Percentiles rank a stretch among this genome's conserved stretches.
Evolutionary conservation across 768 basidiomycete genomes (phyloP).

Genomic region (Collybiopsis luxurians): DNA sequence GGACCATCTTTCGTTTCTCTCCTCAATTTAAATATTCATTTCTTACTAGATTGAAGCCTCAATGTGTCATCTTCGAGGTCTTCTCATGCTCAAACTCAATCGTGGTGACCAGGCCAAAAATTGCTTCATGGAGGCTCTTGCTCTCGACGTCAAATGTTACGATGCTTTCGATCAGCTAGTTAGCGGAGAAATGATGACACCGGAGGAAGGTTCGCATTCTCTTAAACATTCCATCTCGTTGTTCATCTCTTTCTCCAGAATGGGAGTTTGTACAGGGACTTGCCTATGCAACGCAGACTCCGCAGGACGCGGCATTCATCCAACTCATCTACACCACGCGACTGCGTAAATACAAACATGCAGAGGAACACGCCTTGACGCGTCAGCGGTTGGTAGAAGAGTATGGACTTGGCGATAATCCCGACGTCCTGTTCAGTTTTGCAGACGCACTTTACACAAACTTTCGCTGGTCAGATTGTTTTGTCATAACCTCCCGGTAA

Average conservation of each 20-base stretch:
- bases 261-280: constrained; percentile 94
- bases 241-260: constrained; percentile 47
- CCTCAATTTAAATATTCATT: constrained; percentile 1
- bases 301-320: constrained; percentile 89
- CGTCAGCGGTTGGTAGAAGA: constrained; percentile 79
- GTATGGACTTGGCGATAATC: constrained; percentile 84
- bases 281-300: constrained; percentile 77
- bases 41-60: constrained; percentile 89
- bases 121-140: constrained; percentile 93
- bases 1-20: not conserved
- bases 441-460: constrained; percentile 87
- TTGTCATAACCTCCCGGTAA: constrained; percentile 79
- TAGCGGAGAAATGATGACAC: constrained; percentile 93
- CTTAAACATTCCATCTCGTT: not conserved
- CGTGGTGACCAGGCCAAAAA: constrained; percentile 89
- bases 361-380: constrained; percentile 76
- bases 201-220: constrained; percentile 75
- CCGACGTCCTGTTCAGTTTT: constrained; percentile 87
- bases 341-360: constrained; percentile 86
- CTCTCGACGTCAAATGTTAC: constrained; percentile 95
- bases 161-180: constrained; percentile 92
- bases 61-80: constrained; percentile 91
- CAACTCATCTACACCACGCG: constrained; percentile 90
- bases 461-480: constrained; percentile 95
- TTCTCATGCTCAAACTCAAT: constrained; percentile 92